Evolutionary conservation across 2,329 filamentous ascomycete species (phyloP).

Genomic region (Colletotrichum brevisporum): DNA sequence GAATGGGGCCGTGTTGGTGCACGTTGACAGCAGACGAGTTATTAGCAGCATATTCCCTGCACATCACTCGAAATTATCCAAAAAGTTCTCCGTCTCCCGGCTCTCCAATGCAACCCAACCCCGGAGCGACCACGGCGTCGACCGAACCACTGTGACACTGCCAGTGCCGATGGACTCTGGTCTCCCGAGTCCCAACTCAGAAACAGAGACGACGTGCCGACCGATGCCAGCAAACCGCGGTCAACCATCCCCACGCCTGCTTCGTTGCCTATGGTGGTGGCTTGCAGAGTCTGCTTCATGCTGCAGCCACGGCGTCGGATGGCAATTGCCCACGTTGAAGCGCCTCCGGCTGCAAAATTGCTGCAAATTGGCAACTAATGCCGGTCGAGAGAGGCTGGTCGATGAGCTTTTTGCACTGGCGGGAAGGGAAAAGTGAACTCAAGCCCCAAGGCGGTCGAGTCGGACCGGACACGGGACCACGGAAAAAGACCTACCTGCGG

Average conservation of each 20-base stretch:
- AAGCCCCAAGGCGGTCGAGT: not conserved
- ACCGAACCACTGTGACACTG: constrained; percentile 32
- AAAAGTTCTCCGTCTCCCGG: constrained; percentile 26
- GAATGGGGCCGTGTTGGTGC: constrained; percentile 23
- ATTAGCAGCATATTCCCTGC: constrained; percentile 35
- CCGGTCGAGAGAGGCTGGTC: not conserved
- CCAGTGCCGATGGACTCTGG: constrained; percentile 29
- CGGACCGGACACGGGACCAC: constrained; percentile 23
- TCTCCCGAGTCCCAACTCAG: constrained; percentile 17
- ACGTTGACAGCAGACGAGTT: constrained; percentile 22
- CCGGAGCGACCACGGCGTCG: constrained; percentile 31
- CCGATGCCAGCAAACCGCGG: not conserved
- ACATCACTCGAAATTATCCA: constrained; percentile 27
- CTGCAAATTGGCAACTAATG: not conserved
- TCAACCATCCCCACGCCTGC: not conserved
- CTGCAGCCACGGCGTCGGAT: constrained; percentile 10
- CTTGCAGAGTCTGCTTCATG: constrained; percentile 15
- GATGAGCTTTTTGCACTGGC: not conserved
- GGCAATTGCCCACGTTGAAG: not conserved
- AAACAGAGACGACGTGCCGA: not conserved
- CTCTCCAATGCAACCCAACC: constrained; percentile 37
- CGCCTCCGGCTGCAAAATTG: constrained; percentile 11
- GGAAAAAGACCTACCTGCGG: constrained; percentile 30
- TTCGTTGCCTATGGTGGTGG: not conserved
- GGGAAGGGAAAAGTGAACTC: no score